A percentile compares a stretch with the other conserved stretches of the same genome.
Conservation (phyloP, 2,329 filamentous ascomycete genomes). For the Geosmithia flava region DNA sequence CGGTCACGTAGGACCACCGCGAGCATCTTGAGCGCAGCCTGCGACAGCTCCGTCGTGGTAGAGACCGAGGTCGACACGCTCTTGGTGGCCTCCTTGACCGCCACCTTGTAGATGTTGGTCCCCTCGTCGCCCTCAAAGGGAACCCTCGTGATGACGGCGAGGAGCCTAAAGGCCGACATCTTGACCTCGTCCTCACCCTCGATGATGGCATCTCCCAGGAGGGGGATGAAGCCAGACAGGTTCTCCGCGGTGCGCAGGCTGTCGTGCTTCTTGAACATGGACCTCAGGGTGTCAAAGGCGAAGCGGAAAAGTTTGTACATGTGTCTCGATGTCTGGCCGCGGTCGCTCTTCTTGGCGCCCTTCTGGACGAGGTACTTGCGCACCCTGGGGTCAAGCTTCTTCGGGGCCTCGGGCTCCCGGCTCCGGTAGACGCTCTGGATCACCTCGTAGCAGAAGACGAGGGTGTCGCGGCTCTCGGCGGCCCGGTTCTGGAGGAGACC, state of each 20-base stretch:
- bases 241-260: slow-evolving; percentile 69
- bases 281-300: slow-evolving; percentile 73
- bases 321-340: slow-evolving; percentile 63
- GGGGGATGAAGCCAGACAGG: slow-evolving; percentile 72
- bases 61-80: slow-evolving; percentile 65
- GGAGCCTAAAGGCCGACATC: slow-evolving; percentile 72
- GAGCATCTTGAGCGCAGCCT: slow-evolving; percentile 80
- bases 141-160: slow-evolving; percentile 75
- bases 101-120: slow-evolving; percentile 55
- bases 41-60: slow-evolving; percentile 72
- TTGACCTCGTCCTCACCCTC: slow-evolving; percentile 87
- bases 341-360: slow-evolving; percentile 61
- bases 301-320: slow-evolving; percentile 83
- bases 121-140: slow-evolving; percentile 64
- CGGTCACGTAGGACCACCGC: slow-evolving; percentile 76
- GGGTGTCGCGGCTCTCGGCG: slow-evolving; percentile 64
- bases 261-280: slow-evolving; percentile 77
- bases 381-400: slow-evolving; percentile 48
- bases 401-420: slow-evolving; percentile 34
- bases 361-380: slow-evolving; percentile 72
- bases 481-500: slow-evolving; percentile 75
- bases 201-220: slow-evolving; percentile 78
- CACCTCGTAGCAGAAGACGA: slow-evolving; percentile 93
- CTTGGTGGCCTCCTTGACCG: slow-evolving; percentile 74
- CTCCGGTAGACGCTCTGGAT: slow-evolving; percentile 75